Base-by-base conservation (phyloP, 2,329 filamentous ascomycete genomes). In the Exophiala mesophila region DNA sequence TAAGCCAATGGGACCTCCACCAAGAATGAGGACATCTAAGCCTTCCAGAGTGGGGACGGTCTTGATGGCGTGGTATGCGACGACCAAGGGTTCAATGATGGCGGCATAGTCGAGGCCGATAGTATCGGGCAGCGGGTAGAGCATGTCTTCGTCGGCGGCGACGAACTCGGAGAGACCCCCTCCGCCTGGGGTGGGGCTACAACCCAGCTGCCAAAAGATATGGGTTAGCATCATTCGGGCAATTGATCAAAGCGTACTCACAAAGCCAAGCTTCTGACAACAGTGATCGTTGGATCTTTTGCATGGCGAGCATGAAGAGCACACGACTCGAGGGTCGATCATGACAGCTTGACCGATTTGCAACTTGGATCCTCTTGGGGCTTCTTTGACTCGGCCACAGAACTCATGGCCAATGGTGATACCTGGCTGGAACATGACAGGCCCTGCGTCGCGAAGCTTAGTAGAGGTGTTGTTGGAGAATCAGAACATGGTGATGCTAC, bases 1-100 rank as follows among this genome's bases (percentile, higher is more conserved):
- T 3, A 76, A 63, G 3, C 73, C 73, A 45, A 77, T 74, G 0
- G 74, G 73, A 2, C 73, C 73, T 16, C 68, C 72, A n/a, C 74
- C 74, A 2, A 76, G 57, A 10, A 77, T 62, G 16, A 77, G 57
- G 1, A 66, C 71, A 0, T 64, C 59, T 36, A 72, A 62, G 13
- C 64, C 66, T 4, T 59, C 54, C 44, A 71, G 66, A 57, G 69
- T 71, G 12, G 29, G 35, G 3, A 34, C 34, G 34, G 69, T 63
- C 26, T 71, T 68, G 16, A 75, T 68, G 1, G 72, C 72, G 54
- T 77, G 74, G 66, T 71, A 75, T 13, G 69, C 73, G 1, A 77
- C 74, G 3, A 71, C 64, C 0, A 77, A 60, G 2, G 74, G 74
- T 50, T 77, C 73, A 26, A 76, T 64, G n/a, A 77, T 61, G 1